Conservation (phyloP, 2,329 filamentous ascomycete genomes). For the Acephala macrosclerotiorum region DNA sequence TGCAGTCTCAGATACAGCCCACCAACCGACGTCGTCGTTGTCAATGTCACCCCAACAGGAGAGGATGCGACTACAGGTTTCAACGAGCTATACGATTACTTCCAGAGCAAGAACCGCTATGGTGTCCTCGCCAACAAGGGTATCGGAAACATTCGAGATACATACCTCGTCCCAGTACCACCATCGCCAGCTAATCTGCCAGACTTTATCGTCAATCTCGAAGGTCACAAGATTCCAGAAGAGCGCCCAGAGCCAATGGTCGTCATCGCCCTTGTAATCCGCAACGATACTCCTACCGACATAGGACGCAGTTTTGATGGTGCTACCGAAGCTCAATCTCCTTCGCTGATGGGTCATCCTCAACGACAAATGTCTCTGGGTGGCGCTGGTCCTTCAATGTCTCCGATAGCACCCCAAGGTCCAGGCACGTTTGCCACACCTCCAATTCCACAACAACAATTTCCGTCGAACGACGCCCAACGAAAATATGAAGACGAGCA, state of each 20-base stretch:
- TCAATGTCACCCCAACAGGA: constrained; percentile 72
- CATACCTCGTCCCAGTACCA: constrained; percentile 88
- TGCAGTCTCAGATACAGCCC: constrained; percentile 84
- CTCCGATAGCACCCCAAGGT: constrained; percentile 54
- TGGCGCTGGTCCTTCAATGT: constrained; percentile 57
- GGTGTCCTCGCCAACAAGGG: constrained; percentile 85
- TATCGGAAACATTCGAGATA: constrained; percentile 80
- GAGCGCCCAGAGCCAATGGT: constrained; percentile 78
- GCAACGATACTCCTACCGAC: constrained; percentile 56
- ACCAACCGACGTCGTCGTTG: constrained; percentile 83
- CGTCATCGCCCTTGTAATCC: constrained; percentile 84
- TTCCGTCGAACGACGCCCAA: constrained; percentile 22
- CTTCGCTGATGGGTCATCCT: constrained; percentile 46
- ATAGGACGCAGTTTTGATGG: constrained; percentile 33
- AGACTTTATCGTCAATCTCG: constrained; percentile 88
- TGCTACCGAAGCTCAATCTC: constrained; percentile 37
- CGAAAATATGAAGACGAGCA: constrained; percentile 47
- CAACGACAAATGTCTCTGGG: constrained; percentile 57
- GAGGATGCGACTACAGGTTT: constrained; percentile 69
- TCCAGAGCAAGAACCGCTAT: constrained; percentile 81
- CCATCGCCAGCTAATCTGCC: constrained; percentile 75
- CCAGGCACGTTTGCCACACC: constrained; percentile 45
- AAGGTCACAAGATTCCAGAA: constrained; percentile 80
- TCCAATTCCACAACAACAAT: constrained; percentile 27
- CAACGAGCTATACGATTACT: constrained; percentile 85